phyloP scores from a whole-genome alignment of 2,329 filamentous ascomycete species.

The Talaromyces sp. region DNA sequence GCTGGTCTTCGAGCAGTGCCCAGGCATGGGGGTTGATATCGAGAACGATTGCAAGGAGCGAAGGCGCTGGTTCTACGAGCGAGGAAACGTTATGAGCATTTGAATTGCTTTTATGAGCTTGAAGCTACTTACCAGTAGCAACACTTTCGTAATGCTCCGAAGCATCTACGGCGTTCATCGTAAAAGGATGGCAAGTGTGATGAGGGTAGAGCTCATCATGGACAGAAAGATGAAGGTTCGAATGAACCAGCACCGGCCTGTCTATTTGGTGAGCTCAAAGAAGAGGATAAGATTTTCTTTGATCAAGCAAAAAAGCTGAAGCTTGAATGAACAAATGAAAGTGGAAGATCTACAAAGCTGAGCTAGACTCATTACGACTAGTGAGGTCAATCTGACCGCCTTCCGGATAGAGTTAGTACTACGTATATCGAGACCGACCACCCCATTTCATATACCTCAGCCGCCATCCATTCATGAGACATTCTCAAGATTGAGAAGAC shows the following conservation, averaged over 20 bases:
- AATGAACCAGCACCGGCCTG: conserved; percentile 21
- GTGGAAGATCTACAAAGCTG: not conserved
- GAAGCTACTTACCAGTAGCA: conserved; percentile 42
- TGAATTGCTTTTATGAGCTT: not conserved
- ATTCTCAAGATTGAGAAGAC: not conserved
- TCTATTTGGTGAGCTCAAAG: conserved; percentile 3
- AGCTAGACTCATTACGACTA: not conserved
- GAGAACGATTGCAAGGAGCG: conserved; percentile 84
- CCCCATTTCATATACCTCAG: not conserved
- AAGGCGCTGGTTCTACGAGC: conserved; percentile 61
- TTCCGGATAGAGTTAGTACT: not conserved
- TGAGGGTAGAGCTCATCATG: conserved; percentile 20
- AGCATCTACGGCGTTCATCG: conserved; percentile 66
- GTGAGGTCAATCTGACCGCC: not conserved
- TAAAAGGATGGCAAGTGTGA: conserved; percentile 25
- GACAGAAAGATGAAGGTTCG: conserved; percentile 19
- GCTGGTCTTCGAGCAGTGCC: conserved; percentile 70
- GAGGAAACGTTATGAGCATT: not conserved
- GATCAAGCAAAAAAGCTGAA: not conserved
- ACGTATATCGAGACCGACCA: not conserved
- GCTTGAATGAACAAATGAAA: conserved; percentile 6
- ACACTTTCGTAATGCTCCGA: conserved; percentile 55
- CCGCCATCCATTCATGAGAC: not conserved
- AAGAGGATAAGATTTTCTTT: not conserved
- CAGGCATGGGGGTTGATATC: conserved; percentile 97